Conservation (phyloP, 2,329 filamentous ascomycete species). For the Tolypocladium cylindrosporum region DNA sequence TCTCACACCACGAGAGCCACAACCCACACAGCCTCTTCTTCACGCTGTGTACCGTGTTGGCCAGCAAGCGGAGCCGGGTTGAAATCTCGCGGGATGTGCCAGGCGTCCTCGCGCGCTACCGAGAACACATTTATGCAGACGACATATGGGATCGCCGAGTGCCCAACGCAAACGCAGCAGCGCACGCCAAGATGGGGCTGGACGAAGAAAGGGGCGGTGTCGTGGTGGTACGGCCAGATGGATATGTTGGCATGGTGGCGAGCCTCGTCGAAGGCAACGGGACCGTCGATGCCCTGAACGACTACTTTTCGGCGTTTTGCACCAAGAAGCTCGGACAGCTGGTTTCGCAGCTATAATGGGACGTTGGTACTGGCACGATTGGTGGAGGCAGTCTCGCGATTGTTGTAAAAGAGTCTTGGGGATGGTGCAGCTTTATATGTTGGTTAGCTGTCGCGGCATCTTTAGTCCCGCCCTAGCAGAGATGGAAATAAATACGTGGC, state of each 20-base stretch:
- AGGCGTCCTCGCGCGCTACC: conserved; percentile 60
- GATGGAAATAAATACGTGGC: too few relatives aligned
- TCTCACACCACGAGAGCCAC: conserved; percentile 70
- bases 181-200: conserved; percentile 81
- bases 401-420: not conserved
- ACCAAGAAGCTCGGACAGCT: conserved; percentile 42
- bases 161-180: conserved; percentile 59
- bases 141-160: conserved; percentile 66
- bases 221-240: conserved; percentile 77
- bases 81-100: conserved; percentile 67
- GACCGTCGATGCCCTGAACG: conserved; percentile 72
- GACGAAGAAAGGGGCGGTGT: conserved; percentile 65
- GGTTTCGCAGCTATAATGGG: not conserved
- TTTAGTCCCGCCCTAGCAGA: not conserved
- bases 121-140: conserved; percentile 78
- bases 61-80: conserved; percentile 54
- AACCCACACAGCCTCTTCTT: conserved; percentile 80
- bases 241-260: conserved; percentile 72
- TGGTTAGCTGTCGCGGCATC: not conserved
- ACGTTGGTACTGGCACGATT: not conserved
- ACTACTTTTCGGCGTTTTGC: conserved; percentile 68
- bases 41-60: conserved; percentile 68
- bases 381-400: not conserved
- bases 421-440: too few relatives aligned
- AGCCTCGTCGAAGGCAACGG: conserved; percentile 64